Conservation (phyloP, 257 asterid species). For the Thymus mandschuricus region DNA sequence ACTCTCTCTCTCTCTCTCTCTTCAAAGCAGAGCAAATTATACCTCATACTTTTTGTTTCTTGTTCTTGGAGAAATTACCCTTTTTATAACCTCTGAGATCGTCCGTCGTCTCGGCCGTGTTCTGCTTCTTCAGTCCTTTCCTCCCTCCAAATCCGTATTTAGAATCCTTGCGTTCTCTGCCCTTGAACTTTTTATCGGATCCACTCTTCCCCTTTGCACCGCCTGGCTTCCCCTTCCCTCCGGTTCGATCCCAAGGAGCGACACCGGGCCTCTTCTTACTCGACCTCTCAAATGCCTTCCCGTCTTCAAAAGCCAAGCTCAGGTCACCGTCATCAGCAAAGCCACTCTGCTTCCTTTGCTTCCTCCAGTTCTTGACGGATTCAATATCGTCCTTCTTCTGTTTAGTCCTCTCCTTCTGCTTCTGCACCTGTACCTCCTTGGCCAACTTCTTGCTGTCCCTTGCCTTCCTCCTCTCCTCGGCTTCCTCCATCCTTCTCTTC, state of each 20-base stretch:
- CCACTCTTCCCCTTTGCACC: conserved; percentile 57
- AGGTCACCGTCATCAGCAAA: conserved; percentile 58
- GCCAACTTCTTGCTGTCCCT: conserved; percentile 89
- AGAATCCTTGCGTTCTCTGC: conserved; percentile 57
- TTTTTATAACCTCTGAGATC: conserved; percentile 56
- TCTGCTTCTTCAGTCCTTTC: conserved; percentile 92
- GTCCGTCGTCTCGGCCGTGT: conserved; percentile 75
- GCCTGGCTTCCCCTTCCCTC: conserved; percentile 57
- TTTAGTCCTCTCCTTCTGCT: conserved; percentile 74
- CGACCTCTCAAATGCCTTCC: conserved; percentile 59
- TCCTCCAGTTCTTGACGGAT: conserved; percentile 94
- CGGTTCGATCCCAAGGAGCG: conserved; percentile 85
- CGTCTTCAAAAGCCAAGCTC: conserved; percentile 69
- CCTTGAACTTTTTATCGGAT: conserved; percentile 49
- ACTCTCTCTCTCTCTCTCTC: not conserved
- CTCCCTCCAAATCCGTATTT: conserved; percentile 91
- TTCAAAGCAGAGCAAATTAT: not conserved
- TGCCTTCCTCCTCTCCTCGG: conserved; percentile 85
- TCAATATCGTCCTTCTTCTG: conserved; percentile 93
- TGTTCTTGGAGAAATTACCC: conserved; percentile 41
- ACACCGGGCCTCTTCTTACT: conserved; percentile 74
- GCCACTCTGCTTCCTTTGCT: conserved; percentile 81
- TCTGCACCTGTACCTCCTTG: conserved; percentile 79
- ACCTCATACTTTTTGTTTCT: conserved; percentile 49
- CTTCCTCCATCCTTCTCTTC: conserved; percentile 77